Conservation (phyloP, 2,329 filamentous ascomycete species). For the Diaporthe vaccinii region DNA sequence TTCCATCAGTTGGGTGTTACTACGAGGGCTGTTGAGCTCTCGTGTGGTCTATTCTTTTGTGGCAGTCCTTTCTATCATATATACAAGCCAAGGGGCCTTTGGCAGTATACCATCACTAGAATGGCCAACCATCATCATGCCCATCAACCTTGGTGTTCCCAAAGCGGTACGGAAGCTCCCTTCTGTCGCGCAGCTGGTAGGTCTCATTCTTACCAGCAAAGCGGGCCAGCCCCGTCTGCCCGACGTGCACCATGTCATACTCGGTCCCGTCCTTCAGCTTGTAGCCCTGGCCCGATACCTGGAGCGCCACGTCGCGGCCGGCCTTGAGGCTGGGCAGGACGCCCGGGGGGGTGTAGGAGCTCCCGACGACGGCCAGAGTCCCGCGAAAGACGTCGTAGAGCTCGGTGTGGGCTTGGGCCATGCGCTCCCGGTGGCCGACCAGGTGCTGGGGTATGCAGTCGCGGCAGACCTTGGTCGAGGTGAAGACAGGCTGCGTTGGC, state of each 20-base stretch:
- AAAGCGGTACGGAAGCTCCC: slow-evolving; percentile 30
- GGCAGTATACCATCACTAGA: neutral
- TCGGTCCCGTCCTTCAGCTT: slow-evolving; percentile 19
- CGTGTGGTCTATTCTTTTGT: slow-evolving; percentile 3
- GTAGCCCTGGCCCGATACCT: slow-evolving; percentile 48
- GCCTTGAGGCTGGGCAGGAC: slow-evolving; percentile 66
- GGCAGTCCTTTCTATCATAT: neutral
- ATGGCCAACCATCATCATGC: slow-evolving; percentile 10
- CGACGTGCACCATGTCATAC: slow-evolving; percentile 43
- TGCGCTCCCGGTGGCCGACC: slow-evolving; percentile 78
- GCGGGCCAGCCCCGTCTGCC: slow-evolving; percentile 52
- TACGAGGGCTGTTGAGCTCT: neutral
- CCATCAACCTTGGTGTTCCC: slow-evolving; percentile 11
- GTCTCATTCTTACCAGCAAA: slow-evolving; percentile 43
- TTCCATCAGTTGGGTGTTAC: neutral
- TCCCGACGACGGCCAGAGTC: slow-evolving; percentile 73
- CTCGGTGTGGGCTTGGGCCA: slow-evolving; percentile 69
- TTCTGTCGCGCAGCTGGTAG: slow-evolving; percentile 18
- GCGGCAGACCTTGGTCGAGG: slow-evolving; percentile 68
- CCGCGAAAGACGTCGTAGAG: slow-evolving; percentile 70
- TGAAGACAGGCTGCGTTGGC: slow-evolving; percentile 63
- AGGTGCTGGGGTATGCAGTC: slow-evolving; percentile 93
- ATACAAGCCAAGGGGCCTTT: neutral
- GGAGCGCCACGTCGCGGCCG: slow-evolving; percentile 59
- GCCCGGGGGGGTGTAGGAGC: slow-evolving; percentile 67